Evolutionary conservation across 345 rosid genomes (phyloP), one percentile per base, ranked within the genome.

Genomic region (Aegle marmelos): DNA sequence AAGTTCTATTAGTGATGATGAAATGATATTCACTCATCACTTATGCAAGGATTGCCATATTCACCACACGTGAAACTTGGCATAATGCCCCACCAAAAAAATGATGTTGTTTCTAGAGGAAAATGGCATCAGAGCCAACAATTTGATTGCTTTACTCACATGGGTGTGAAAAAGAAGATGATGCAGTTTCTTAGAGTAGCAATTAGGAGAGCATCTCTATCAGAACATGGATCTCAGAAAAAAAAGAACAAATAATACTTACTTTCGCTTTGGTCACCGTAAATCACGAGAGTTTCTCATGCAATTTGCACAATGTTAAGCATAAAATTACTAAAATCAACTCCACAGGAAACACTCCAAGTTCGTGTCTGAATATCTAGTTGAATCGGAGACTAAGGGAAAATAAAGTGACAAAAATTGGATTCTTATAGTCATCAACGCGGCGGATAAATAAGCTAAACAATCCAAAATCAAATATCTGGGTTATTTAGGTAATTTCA

Each of bases 41-140:
- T 28, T 31, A 54, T 71, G 27, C 6, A 17, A 53, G 27, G 53
- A 65, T 69, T 16, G 68, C 9, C 31, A 54, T 22, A 21, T 74
- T 71, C 63, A 65, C 66, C 74, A 45, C 85, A 85, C 79, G 80
- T 85, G 87, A 80, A 78, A 39, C 48, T 27, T 45, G 31, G 34
- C 69, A 36, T 7, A 45, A 75, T 61, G 83, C 25, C 79, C 82
- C 82, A 17, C 70, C 7, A 67, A 77, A 85, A 77, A 85, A 74
- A 82, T 79, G 78, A 82, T 77, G 79, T 62, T 66, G 71, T 21
- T 25, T 76, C 77, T 56, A 76, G 75, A 39, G 73, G 59, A 2
- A 76, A 68, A 62, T 67, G 54, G 73, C 64, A 76, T 50, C 78
- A 31, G 7, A 64, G 75, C 45, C 50, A 45, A 6, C 36, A 31